Percentiles rank a stretch among this genome's conserved stretches.
phyloP scores from a whole-genome alignment of 2,329 filamentous ascomycete species.

The Colletotrichum ledebouriae region DNA sequence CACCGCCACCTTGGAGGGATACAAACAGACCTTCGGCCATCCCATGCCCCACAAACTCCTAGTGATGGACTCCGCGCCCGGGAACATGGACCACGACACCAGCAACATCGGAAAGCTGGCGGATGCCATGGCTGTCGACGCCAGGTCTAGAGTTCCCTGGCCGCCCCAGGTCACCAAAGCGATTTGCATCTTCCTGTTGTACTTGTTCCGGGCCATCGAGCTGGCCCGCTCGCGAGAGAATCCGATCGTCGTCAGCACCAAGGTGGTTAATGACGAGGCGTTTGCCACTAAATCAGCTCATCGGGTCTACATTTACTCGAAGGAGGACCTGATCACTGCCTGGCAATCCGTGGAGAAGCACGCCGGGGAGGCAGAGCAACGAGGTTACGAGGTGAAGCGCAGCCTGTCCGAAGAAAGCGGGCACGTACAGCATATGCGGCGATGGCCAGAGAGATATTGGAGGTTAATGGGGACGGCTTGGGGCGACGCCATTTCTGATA shows the following conservation, averaged over 20 bases:
- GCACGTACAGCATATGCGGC: slow-evolving; percentile 72
- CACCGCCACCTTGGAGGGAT: slow-evolving; percentile 63
- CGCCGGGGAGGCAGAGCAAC: slow-evolving; percentile 59
- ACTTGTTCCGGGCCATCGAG: slow-evolving; percentile 47
- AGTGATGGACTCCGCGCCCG: slow-evolving; percentile 67
- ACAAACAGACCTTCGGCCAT: slow-evolving; percentile 45
- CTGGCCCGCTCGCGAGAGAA: slow-evolving; percentile 17
- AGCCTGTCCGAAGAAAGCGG: slow-evolving; percentile 69
- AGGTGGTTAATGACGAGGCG: slow-evolving; percentile 7
- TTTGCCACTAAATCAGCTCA: slow-evolving; percentile 21
- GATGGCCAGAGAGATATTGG: slow-evolving; percentile 72
- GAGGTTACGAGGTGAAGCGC: slow-evolving; percentile 63
- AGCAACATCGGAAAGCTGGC: slow-evolving; percentile 61
- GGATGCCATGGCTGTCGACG: slow-evolving; percentile 65
- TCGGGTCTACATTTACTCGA: slow-evolving; percentile 32
- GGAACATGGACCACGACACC: slow-evolving; percentile 50
- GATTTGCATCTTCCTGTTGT: slow-evolving; percentile 60
- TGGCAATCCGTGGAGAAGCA: slow-evolving; percentile 69
- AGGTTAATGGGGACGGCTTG: slow-evolving; percentile 51
- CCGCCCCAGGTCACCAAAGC: slow-evolving; percentile 61
- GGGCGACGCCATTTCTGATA: slow-evolving; percentile 43
- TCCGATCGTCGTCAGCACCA: slow-evolving; percentile 16
- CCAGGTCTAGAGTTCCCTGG: slow-evolving; percentile 60
- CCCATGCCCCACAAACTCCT: slow-evolving; percentile 61
- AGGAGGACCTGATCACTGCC: slow-evolving; percentile 57